phyloP scores from a whole-genome alignment of 78 protist genomes.

The Dictyostelium citrinum region DNA sequence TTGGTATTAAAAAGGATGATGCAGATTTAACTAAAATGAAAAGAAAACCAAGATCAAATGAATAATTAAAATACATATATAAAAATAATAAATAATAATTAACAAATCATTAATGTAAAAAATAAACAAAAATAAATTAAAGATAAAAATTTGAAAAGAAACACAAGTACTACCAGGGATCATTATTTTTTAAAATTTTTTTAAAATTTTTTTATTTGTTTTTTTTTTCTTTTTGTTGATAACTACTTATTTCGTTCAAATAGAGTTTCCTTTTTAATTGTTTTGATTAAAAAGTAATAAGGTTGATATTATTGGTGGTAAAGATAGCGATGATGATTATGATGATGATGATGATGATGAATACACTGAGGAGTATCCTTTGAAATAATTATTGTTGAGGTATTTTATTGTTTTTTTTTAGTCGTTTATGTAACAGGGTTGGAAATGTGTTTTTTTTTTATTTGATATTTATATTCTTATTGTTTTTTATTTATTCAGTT shows the following conservation, averaged over 20 bases:
- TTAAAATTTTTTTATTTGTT: neutral
- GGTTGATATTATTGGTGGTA: neutral
- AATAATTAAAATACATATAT: neutral
- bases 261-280: neutral
- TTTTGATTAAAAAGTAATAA: neutral
- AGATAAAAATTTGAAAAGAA: neutral
- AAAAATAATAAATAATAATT: too few relatives aligned
- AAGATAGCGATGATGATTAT: neutral
- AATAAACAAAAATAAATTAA: neutral
- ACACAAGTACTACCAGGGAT: neutral
- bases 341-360: neutral
- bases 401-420: neutral
- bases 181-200: neutral
- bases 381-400: neutral
- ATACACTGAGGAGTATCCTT: neutral
- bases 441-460: neutral
- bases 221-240: neutral
- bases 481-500: neutral
- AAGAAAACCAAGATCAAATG: constrained; percentile 37
- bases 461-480: neutral
- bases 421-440: neutral
- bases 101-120: too few relatives aligned
- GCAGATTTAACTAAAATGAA: constrained; percentile 3
- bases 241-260: neutral
- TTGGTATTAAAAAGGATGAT: constrained; percentile 39